phyloP scores from a whole-genome alignment of 306 rosid species.

The Vigna nakashimae region DNA sequence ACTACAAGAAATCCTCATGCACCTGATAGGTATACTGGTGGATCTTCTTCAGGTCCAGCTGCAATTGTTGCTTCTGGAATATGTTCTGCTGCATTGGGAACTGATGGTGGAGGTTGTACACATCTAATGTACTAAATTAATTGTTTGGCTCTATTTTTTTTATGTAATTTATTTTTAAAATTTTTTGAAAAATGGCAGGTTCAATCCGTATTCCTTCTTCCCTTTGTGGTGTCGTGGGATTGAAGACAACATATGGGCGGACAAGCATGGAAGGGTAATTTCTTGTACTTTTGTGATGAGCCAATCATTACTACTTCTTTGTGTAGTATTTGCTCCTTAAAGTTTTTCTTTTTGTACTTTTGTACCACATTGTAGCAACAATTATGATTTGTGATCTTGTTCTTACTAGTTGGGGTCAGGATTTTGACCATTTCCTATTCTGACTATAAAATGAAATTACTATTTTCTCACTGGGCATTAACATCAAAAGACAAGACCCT shows the following conservation, averaged over 20 bases:
- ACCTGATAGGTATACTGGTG: slow-evolving; percentile 91
- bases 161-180: slow-evolving; percentile 29
- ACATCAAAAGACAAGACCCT: slow-evolving; percentile 9
- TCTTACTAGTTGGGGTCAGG: slow-evolving; percentile 32
- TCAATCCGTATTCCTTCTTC: slow-evolving; percentile 96
- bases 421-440: slow-evolving; percentile 30
- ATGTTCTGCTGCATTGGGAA: slow-evolving; percentile 95
- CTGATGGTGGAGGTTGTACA: slow-evolving; percentile 95
- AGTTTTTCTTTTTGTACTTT: neutral
- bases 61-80: slow-evolving; percentile 96
- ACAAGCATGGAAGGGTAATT: slow-evolving; percentile 82
- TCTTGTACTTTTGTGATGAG: slow-evolving; percentile 36
- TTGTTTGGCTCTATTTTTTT: slow-evolving; percentile 31
- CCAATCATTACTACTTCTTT: neutral
- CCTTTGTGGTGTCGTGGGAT: slow-evolving; percentile 95
- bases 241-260: slow-evolving; percentile 86
- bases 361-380: slow-evolving; percentile 13
- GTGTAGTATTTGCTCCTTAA: slow-evolving; percentile 21
- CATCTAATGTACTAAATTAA: slow-evolving; percentile 39
- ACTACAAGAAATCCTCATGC: slow-evolving; percentile 97
- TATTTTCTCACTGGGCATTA: neutral
- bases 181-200: slow-evolving; percentile 67
- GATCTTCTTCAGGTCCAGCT: slow-evolving; percentile 98
- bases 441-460: slow-evolving; percentile 15
- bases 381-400: slow-evolving; percentile 10